Percentiles rank a stretch among this genome's conserved stretches.
phyloP scores from a whole-genome alignment of 2,329 filamentous ascomycete species.

The Kalmusia sp. region DNA sequence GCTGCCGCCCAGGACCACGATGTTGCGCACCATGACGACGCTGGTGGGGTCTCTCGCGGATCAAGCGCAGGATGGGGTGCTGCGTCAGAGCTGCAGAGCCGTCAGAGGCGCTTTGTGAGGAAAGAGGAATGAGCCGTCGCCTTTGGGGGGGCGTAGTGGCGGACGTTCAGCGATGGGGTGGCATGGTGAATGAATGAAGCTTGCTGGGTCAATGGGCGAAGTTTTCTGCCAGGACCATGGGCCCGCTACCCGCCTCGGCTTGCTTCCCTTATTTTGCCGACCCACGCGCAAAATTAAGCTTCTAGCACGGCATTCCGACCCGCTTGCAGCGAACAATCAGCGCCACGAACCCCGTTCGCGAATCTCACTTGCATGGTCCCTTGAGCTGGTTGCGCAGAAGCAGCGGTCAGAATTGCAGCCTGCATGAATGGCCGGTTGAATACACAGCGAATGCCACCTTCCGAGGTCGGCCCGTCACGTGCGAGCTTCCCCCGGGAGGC shows the following conservation, averaged over 20 bases:
- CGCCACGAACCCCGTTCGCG: constrained; percentile 1
- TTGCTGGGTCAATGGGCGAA: constrained; percentile 25
- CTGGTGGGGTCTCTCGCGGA: constrained; percentile 15
- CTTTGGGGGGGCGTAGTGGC: constrained; percentile 29
- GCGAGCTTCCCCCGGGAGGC: constrained; percentile 4
- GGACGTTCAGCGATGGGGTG: constrained; percentile 39
- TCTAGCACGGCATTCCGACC: constrained; percentile 27
- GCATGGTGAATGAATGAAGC: constrained; percentile 40
- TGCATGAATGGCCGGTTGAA: constrained; percentile 15
- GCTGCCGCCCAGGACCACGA: constrained; percentile 90
- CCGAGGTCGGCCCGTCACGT: constrained; percentile 23
- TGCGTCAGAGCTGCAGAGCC: constrained; percentile 10
- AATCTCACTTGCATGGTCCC: constrained; percentile 2
- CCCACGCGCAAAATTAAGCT: constrained; percentile 27
- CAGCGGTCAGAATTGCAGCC: background rate
- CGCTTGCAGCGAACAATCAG: constrained; percentile 11
- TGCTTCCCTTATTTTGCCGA: constrained; percentile 24
- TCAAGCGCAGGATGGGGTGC: constrained; percentile 3
- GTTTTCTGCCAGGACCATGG: constrained; percentile 31
- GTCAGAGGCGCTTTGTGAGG: constrained; percentile 1
- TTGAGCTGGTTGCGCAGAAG: background rate
- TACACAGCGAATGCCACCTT: constrained; percentile 7
- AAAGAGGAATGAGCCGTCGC: constrained; percentile 18
- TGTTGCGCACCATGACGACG: constrained; percentile 83
- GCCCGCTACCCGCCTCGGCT: constrained; percentile 23